Conservation (phyloP, 2,329 filamentous ascomycete genomes). For the Alternaria solani region DNA sequence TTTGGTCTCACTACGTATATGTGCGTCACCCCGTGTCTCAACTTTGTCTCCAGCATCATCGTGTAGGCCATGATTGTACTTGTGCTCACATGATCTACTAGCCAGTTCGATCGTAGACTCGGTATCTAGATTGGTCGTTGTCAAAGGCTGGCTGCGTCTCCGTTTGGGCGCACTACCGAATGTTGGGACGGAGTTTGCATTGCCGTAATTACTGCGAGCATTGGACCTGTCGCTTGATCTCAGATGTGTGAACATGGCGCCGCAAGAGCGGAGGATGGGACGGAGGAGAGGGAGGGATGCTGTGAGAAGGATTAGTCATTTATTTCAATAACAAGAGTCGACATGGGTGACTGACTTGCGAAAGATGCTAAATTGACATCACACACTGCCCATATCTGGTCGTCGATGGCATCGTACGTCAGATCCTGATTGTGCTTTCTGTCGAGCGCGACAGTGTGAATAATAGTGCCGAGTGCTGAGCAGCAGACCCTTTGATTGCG, state of each 20-base stretch:
- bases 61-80: not conserved
- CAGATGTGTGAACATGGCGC: constrained; percentile 19
- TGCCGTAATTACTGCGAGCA: constrained; percentile 7
- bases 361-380: constrained; percentile 36
- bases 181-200: constrained; percentile 13
- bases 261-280: constrained; percentile 27
- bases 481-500: constrained; percentile 20
- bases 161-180: constrained; percentile 19
- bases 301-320: not conserved
- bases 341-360: constrained; percentile 18
- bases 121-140: constrained; percentile 1
- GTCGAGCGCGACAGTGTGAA: constrained; percentile 25
- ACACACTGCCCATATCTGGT: constrained; percentile 37
- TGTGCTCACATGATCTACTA: constrained; percentile 1
- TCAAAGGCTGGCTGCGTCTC: not conserved
- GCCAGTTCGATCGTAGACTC: constrained; percentile 27
- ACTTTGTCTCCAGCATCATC: not conserved
- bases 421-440: constrained; percentile 24
- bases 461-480: constrained; percentile 29
- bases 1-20: not conserved
- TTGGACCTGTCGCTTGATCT: not conserved
- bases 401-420: constrained; percentile 30
- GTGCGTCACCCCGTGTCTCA: too few species aligned
- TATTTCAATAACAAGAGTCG: not conserved
- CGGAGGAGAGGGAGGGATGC: constrained; percentile 32